Percentiles rank a stretch among this genome's conserved stretches.
These are phyloP conservation scores for Ampelocalamus luodianensis DNA, from an alignment of 176 grass and related monocot species.

Conservation along the genomic window DNA sequence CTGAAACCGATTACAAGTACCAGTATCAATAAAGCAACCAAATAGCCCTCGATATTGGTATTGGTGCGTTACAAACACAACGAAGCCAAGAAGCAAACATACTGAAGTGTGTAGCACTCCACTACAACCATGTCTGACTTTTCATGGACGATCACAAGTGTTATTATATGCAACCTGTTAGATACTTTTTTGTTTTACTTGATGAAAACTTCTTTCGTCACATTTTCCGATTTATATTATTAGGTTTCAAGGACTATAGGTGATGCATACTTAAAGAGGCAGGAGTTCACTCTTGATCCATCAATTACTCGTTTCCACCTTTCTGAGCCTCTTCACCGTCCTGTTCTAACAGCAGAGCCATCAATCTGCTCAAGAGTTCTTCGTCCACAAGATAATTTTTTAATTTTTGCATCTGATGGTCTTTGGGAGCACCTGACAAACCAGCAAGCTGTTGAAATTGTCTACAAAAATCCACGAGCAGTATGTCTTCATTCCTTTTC, in stretches of 20 bases:
- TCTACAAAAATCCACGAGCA: too few relatives aligned
- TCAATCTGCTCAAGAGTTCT: constrained; percentile 61
- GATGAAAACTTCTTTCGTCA: background rate
- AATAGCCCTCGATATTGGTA: too few relatives aligned
- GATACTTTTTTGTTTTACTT: constrained; percentile 11
- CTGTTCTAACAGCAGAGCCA: constrained; percentile 70
- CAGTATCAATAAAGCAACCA: too few relatives aligned
- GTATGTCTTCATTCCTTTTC: too few relatives aligned
- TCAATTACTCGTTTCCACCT: constrained; percentile 68
- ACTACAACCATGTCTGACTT: too few relatives aligned
- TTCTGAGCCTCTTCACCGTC: constrained; percentile 59
- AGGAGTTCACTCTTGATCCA: constrained; percentile 70
- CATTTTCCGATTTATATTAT: background rate
- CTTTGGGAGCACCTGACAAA: constrained; percentile 86
- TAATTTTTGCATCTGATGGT: constrained; percentile 80
- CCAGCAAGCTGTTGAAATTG: constrained; percentile 64
- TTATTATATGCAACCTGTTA: background rate
- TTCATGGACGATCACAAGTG: background rate
- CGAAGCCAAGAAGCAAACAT: too few relatives aligned
- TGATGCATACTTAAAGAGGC: constrained; percentile 77
- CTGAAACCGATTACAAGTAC: too few relatives aligned
- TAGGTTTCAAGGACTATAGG: constrained; percentile 84
- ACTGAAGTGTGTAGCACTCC: too few relatives aligned
- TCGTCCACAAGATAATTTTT: constrained; percentile 68
- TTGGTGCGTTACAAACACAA: too few relatives aligned